Evolutionary conservation across 177 flowering plant species (phyloP).

Genomic region (Vitis hybrid): DNA sequence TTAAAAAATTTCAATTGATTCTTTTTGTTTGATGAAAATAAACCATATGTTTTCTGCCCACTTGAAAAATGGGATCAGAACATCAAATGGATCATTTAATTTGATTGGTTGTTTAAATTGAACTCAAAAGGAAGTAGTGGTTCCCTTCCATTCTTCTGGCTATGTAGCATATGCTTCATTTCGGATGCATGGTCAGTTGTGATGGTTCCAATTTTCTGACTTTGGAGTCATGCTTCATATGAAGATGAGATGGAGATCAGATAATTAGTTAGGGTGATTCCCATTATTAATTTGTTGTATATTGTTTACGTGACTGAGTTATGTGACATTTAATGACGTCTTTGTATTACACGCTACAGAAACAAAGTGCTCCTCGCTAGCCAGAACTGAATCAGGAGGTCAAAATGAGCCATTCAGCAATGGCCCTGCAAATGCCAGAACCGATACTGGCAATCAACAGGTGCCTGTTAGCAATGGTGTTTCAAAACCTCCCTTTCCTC

Average conservation of each 20-base stretch:
- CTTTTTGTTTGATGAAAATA: too few species aligned
- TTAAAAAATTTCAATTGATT: too few species aligned
- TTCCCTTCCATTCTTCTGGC: too few species aligned
- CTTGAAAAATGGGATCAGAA: too few species aligned
- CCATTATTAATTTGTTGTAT: neutral
- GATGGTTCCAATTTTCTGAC: too few species aligned
- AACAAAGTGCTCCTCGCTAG: slow-evolving; percentile 54
- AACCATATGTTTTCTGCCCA: too few species aligned
- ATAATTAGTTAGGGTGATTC: too few species aligned
- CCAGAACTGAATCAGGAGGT: slow-evolving; percentile 40
- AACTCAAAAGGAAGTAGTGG: too few species aligned
- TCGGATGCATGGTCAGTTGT: too few species aligned
- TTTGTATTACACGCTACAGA: slow-evolving; percentile 41
- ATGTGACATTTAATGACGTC: neutral
- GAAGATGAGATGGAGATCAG: neutral
- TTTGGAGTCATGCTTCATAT: neutral
- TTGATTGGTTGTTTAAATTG: too few species aligned
- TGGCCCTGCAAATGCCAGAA: slow-evolving; percentile 26
- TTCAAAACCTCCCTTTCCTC: slow-evolving; percentile 26
- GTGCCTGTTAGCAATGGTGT: slow-evolving; percentile 44
- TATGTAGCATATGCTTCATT: too few species aligned
- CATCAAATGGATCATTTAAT: too few species aligned
- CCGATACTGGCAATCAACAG: slow-evolving; percentile 25
- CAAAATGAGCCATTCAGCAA: slow-evolving; percentile 28
- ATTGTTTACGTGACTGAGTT: neutral